A percentile compares a stretch with the other conserved stretches of the same genome.
These are phyloP conservation scores for Pseudogymnoascus sp. DNA, from an alignment of 2,329 filamentous ascomycete genomes.

Conservation along the genomic window DNA sequence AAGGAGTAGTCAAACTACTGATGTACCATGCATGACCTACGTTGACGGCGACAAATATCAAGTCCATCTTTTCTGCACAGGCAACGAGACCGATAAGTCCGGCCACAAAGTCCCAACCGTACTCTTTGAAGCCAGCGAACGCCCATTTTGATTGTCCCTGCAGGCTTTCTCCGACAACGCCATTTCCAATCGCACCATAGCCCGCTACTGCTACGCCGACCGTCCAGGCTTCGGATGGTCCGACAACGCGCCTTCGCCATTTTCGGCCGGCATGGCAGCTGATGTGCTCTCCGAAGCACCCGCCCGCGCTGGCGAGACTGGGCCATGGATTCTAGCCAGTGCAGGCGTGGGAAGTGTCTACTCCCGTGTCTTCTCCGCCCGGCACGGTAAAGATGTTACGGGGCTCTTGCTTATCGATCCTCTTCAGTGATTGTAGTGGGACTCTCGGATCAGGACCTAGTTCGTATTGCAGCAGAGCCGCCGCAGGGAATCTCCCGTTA, in stretches of 20 bases:
- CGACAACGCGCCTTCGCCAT: constrained; percentile 87
- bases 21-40: no score
- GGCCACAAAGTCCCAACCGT: constrained; percentile 64
- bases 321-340: no score
- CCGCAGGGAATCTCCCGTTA: no score
- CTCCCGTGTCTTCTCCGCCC: no score
- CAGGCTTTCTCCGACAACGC: constrained; percentile 71
- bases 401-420: no score
- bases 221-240: constrained; percentile 82
- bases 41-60: constrained; percentile 81
- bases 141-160: constrained; percentile 68
- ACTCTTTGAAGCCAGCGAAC: constrained; percentile 75
- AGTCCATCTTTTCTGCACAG: constrained; percentile 77
- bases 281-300: constrained; percentile 84
- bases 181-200: constrained; percentile 70
- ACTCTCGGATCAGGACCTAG: no score
- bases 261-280: constrained; percentile 83
- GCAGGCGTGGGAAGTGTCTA: no score
- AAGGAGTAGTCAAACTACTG: no score
- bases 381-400: no score
- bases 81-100: constrained; percentile 52
- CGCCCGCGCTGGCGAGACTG: no score
- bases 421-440: no score
- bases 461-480: no score
- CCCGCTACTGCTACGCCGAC: constrained; percentile 90